A percentile compares a stretch with the other conserved stretches of the same genome.
phyloP scores from a whole-genome alignment of 2,329 filamentous ascomycete species.

The Hypoxylon sp. region DNA sequence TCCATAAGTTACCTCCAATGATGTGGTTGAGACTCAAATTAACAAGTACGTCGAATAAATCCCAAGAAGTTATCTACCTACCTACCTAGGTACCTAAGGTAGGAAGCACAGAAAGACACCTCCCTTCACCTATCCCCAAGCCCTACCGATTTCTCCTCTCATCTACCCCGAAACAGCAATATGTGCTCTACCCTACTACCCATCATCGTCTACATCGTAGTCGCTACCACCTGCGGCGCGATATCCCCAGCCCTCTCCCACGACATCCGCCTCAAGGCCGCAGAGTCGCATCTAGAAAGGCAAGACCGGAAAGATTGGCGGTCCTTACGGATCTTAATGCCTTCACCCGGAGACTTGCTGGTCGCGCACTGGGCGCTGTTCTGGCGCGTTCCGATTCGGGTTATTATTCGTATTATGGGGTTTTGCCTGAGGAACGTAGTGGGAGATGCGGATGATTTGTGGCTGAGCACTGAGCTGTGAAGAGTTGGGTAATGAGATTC shows the following conservation, averaged over 20 bases:
- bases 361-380: conserved; percentile 20
- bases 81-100: too few relatives aligned
- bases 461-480: conserved; percentile 22
- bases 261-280: too few relatives aligned
- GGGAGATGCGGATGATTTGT: conserved; percentile 15
- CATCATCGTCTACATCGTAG: background rate
- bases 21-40: background rate
- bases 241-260: background rate
- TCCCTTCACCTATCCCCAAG: background rate
- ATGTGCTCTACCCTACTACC: background rate
- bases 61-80: background rate
- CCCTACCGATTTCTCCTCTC: background rate
- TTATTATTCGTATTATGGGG: background rate
- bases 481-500: background rate
- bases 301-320: background rate
- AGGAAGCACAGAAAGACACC: background rate
- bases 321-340: background rate
- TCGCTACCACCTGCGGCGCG: background rate
- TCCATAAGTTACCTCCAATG: background rate
- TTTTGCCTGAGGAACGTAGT: conserved; percentile 5
- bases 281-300: background rate
- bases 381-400: conserved; percentile 15
- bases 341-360: conserved; percentile 1
- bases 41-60: background rate
- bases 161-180: background rate